Percentiles rank a stretch among this genome's conserved stretches.
Evolutionary conservation across 2,329 filamentous ascomycete genomes (phyloP).

Genomic region (Cladosporium phlei): DNA sequence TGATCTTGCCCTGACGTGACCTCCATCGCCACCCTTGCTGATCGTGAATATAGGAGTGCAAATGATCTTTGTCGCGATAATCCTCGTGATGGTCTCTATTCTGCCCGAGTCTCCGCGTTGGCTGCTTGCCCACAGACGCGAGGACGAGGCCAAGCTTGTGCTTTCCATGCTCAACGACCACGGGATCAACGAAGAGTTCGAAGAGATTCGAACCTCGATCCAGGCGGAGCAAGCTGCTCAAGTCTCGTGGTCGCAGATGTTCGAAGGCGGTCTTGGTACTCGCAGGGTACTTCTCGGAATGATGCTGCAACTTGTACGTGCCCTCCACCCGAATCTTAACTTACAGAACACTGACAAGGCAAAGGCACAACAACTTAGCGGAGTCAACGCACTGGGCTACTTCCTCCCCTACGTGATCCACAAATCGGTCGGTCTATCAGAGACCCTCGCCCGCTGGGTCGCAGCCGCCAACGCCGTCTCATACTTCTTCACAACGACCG

Average conservation of each 20-base stretch:
- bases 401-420: constrained; percentile 38
- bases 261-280: constrained; percentile 19
- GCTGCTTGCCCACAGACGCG: constrained; percentile 21
- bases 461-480: constrained; percentile 48
- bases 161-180: constrained; percentile 18
- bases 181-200: constrained; percentile 20
- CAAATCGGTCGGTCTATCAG: constrained; percentile 47
- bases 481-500: constrained; percentile 50
- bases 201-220: constrained; percentile 18
- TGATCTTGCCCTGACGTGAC: not conserved
- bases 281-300: constrained; percentile 22
- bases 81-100: constrained; percentile 17
- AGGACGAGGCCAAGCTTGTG: constrained; percentile 19
- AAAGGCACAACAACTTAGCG: constrained; percentile 51
- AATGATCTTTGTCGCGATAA: constrained; percentile 21
- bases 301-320: constrained; percentile 17
- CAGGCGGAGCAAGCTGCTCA: constrained; percentile 23
- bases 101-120: constrained; percentile 20
- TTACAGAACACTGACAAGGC: not conserved
- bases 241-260: constrained; percentile 22
- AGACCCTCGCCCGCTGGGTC: constrained; percentile 35
- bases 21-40: not conserved
- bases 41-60: constrained; percentile 19
- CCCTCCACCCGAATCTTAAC: not conserved
- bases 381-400: constrained; percentile 45